phyloP scores from a whole-genome alignment of 2,329 filamentous ascomycete genomes.

The Fusarium chuoi region DNA sequence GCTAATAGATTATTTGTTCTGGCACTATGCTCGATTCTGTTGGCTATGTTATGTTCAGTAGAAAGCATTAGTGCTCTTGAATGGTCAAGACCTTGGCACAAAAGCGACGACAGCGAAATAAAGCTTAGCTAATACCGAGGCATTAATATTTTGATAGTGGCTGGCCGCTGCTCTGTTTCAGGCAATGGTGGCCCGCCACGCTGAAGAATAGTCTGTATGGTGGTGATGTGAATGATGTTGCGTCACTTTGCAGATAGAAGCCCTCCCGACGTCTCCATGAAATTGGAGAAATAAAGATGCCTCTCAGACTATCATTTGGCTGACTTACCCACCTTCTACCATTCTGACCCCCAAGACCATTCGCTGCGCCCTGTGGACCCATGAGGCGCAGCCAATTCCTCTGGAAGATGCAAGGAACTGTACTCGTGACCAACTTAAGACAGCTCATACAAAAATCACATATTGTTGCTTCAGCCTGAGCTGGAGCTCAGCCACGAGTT shows the following conservation, averaged over 20 bases:
- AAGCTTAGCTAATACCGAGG: neutral
- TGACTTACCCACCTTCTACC: no score
- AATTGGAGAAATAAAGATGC: neutral
- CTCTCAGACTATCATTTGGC: neutral
- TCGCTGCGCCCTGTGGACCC: neutral
- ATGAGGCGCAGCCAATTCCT: neutral
- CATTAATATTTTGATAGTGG: neutral
- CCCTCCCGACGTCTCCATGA: accelerated
- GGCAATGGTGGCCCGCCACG: neutral
- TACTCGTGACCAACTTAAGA: neutral
- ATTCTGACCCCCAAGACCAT: neutral
- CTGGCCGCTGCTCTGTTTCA: no score
- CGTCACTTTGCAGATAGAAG: neutral
- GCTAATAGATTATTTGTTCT: neutral
- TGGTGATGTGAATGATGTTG: neutral
- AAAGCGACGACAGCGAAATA: no score
- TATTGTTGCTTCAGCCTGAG: neutral
- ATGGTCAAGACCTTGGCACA: neutral
- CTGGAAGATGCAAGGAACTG: neutral
- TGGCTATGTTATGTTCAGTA: no score
- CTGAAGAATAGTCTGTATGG: neutral
- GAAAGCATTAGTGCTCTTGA: no score
- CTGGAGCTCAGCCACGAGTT: neutral
- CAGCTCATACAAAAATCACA: neutral
- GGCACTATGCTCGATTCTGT: no score